phyloP scores from a whole-genome alignment of 2,329 filamentous ascomycete species.

The Pseudomassariella vexata region DNA sequence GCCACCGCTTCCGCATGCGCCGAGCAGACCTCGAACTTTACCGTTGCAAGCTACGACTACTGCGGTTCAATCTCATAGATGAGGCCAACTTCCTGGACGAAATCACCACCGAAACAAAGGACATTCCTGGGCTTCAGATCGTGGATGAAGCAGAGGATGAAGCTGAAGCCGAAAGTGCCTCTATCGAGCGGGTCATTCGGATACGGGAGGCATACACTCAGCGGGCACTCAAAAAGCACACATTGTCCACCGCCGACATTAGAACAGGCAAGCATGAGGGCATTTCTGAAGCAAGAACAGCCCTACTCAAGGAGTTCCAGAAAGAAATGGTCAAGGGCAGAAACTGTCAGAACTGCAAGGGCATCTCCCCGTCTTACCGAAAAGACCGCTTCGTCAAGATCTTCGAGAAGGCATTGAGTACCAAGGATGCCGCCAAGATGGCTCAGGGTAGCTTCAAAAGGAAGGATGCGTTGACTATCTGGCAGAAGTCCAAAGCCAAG shows the following conservation, averaged over 20 bases:
- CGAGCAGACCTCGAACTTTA: slow-evolving; percentile 72
- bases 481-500: slow-evolving; percentile 23
- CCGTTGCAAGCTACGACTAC: slow-evolving; percentile 75
- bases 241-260: slow-evolving; percentile 39
- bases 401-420: slow-evolving; percentile 73
- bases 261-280: slow-evolving; percentile 74
- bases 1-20: slow-evolving; percentile 78
- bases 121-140: slow-evolving; percentile 27
- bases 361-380: slow-evolving; percentile 75
- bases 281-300: slow-evolving; percentile 68
- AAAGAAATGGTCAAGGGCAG: slow-evolving; percentile 63
- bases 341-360: slow-evolving; percentile 61
- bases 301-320: slow-evolving; percentile 76
- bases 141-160: slow-evolving; percentile 52
- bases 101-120: slow-evolving; percentile 24
- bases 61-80: slow-evolving; percentile 75
- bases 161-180: slow-evolving; percentile 54
- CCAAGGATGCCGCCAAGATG: slow-evolving; percentile 76
- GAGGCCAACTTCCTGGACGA: slow-evolving; percentile 40
- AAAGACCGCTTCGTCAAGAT: slow-evolving; percentile 93
- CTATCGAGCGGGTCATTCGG: slow-evolving; percentile 46
- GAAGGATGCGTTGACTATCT: slow-evolving; percentile 63
- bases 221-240: slow-evolving; percentile 59
- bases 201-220: slow-evolving; percentile 65
- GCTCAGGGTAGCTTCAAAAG: slow-evolving; percentile 60